Percentiles rank a stretch among this genome's conserved stretches.
Evolutionary conservation across 495 filamentous ascomycete species (phyloP).

Genomic region (Aspergillus sparsus): DNA sequence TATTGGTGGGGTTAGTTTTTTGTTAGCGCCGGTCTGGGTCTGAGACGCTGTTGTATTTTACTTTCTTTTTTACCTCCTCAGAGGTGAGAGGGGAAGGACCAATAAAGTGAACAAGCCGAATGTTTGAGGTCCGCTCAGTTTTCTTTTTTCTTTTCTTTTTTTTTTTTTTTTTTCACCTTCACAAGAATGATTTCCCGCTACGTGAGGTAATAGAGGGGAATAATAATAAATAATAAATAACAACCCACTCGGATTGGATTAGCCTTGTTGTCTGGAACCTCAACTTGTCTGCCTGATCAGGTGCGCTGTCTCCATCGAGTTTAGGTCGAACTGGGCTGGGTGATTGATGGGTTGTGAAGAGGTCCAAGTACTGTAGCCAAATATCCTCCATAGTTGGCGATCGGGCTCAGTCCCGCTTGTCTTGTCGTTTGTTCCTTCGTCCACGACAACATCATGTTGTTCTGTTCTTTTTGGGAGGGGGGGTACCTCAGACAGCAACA

Average conservation of each 20-base stretch:
- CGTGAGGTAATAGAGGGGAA: no score
- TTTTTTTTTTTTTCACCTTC: no score
- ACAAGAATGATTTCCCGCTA: no score
- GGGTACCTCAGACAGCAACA: neutral
- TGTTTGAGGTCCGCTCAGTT: no score
- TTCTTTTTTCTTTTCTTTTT: no score
- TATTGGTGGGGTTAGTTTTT: neutral
- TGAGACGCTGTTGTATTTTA: neutral
- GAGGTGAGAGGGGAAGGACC: no score
- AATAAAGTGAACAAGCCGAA: no score
- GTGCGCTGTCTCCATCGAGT: slow-evolving; percentile 10
- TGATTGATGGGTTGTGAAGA: neutral
- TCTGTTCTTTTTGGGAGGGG: neutral
- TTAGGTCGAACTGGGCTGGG: slow-evolving; percentile 5
- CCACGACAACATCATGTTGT: neutral
- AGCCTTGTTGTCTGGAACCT: neutral
- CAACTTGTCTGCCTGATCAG: slow-evolving; percentile 1
- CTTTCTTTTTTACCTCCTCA: no score
- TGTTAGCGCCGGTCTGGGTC: neutral
- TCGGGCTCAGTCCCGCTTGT: neutral
- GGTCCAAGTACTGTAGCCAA: neutral
- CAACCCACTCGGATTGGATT: no score
- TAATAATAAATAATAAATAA: no score
- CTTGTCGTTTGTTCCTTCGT: slow-evolving; percentile 1
- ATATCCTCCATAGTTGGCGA: neutral